phyloP scores from a whole-genome alignment of 768 basidiomycete species.

The Rhodocollybia butyracea region DNA sequence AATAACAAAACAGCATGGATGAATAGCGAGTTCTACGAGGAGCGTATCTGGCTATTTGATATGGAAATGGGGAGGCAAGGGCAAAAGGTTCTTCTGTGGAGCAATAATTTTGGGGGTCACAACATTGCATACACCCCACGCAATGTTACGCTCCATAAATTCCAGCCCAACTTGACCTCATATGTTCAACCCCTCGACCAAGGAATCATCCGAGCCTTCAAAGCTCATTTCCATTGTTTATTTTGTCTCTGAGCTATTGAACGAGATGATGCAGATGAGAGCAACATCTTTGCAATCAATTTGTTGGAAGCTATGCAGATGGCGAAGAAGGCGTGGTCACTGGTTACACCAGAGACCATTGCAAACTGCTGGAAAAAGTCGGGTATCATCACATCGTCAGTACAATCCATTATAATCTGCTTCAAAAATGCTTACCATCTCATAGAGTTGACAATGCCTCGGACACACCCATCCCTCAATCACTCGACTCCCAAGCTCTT shows the following conservation, averaged over 20 bases:
- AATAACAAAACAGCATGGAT: constrained; percentile 39
- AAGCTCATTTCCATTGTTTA: constrained; percentile 5
- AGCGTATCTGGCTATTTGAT: background rate
- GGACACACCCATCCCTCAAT: too few relatives aligned
- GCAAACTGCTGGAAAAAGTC: constrained; percentile 14
- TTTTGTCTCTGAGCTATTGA: constrained; percentile 10
- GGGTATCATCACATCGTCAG: too few relatives aligned
- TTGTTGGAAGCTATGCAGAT: constrained; percentile 21
- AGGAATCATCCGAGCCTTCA: constrained; percentile 20
- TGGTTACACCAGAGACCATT: constrained; percentile 19
- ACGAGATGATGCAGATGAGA: constrained; percentile 16
- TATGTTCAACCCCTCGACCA: constrained; percentile 24
- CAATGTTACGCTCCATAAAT: constrained; percentile 19
- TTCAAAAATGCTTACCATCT: too few relatives aligned
- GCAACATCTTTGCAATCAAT: constrained; percentile 21
- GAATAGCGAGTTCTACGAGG: too few relatives aligned
- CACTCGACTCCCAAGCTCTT: too few relatives aligned
- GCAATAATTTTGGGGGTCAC: constrained; percentile 24
- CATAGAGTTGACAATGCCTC: too few relatives aligned
- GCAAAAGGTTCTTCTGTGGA: constrained; percentile 13
- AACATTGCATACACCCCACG: constrained; percentile 14
- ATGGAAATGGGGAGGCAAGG: background rate
- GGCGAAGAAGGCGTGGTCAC: constrained; percentile 18
- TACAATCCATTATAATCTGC: too few relatives aligned
- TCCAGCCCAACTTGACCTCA: constrained; percentile 23